Percentiles rank a stretch among this genome's conserved stretches.
These are phyloP conservation scores for Ambrosia hybrid DNA, from an alignment of 140 eudicot genomes.

Conservation along the genomic window DNA sequence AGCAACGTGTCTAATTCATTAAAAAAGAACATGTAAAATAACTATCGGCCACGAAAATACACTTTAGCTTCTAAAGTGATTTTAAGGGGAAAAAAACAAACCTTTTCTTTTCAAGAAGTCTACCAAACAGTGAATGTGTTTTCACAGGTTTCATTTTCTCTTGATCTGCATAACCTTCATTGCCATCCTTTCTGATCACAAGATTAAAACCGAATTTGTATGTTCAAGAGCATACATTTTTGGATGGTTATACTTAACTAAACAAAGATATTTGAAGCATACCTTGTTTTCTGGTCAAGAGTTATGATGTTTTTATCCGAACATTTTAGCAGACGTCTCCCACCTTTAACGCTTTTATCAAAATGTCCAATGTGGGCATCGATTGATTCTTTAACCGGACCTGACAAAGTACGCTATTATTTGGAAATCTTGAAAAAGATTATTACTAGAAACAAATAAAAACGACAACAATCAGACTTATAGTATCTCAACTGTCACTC, in stretches of 20 bases:
- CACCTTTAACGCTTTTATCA: conserved; percentile 14
- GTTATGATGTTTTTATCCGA: conserved; percentile 12
- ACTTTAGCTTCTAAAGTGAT: neutral
- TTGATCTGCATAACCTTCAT: conserved; percentile 4
- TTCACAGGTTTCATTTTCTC: conserved; percentile 10
- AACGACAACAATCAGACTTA: neutral
- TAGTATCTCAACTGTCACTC: neutral
- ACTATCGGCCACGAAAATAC: neutral
- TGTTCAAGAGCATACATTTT: neutral
- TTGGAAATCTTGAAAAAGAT: neutral
- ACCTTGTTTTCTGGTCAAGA: conserved; percentile 24
- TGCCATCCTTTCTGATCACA: conserved; percentile 17
- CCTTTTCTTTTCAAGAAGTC: conserved; percentile 31
- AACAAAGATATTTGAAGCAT: conserved; percentile 1
- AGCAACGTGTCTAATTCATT: conserved; percentile 13
- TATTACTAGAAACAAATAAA: no score
- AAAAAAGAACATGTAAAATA: neutral
- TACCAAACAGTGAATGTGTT: conserved; percentile 12
- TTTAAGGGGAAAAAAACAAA: neutral
- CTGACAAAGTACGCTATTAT: conserved; percentile 2
- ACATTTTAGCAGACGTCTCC: conserved; percentile 9
- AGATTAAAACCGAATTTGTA: neutral
- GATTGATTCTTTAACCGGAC: conserved; percentile 2
- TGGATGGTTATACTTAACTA: neutral
- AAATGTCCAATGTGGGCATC: conserved; percentile 8